Conservation (phyloP, 2,329 filamentous ascomycete genomes). For the Stemphylium beticola region DNA sequence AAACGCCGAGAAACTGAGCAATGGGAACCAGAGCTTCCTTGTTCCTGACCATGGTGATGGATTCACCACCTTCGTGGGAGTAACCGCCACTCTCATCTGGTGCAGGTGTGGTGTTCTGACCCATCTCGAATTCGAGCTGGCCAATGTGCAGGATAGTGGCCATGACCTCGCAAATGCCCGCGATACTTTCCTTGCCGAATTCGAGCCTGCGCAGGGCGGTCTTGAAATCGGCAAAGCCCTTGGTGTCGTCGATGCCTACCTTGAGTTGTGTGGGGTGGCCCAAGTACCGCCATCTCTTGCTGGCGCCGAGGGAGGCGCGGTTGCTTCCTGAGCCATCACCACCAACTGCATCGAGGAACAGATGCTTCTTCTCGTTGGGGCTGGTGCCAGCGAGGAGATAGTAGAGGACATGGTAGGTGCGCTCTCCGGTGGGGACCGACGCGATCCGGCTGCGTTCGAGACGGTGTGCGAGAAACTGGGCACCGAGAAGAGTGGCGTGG, state of each 20-base stretch:
- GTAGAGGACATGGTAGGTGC: conserved; percentile 95
- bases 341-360: conserved; percentile 64
- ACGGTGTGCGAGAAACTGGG: conserved; percentile 91
- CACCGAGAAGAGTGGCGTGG: conserved; percentile 87
- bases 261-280: conserved; percentile 97
- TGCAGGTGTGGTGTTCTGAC: conserved; percentile 76
- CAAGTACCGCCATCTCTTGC: conserved; percentile 93
- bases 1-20: conserved; percentile 92
- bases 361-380: conserved; percentile 84
- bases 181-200: conserved; percentile 91
- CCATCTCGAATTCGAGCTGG: conserved; percentile 90
- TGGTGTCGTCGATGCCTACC: conserved; percentile 92
- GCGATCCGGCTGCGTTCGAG: conserved; percentile 91
- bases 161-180: conserved; percentile 93
- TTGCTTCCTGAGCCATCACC: conserved; percentile 60
- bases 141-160: conserved; percentile 96
- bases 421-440: conserved; percentile 90
- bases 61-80: conserved; percentile 91
- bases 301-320: conserved; percentile 61
- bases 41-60: conserved; percentile 86
- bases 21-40: conserved; percentile 86
- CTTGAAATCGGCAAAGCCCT: conserved; percentile 98
- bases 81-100: conserved; percentile 95
- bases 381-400: conserved; percentile 94
- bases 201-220: conserved; percentile 92